These are phyloP conservation scores for Talaromyces verruculosus DNA, from an alignment of 2,329 filamentous ascomycete genomes.

Conservation along the genomic window DNA sequence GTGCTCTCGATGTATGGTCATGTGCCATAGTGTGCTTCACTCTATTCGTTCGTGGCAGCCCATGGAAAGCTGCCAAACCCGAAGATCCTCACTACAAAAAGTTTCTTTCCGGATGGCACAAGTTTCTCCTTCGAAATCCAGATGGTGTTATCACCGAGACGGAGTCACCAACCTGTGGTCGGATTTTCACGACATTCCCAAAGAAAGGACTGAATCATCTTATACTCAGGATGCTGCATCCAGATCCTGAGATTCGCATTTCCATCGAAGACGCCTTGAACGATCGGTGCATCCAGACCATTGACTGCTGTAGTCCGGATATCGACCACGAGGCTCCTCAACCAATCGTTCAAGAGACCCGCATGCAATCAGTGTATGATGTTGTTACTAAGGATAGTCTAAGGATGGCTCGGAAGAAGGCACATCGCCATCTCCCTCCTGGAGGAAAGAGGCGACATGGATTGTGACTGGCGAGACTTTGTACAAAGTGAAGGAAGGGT, in stretches of 20 bases:
- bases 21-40: constrained; percentile 80
- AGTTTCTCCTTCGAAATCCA: constrained; percentile 61
- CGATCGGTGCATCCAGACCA: constrained; percentile 69
- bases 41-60: constrained; percentile 68
- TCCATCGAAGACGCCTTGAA: constrained; percentile 67
- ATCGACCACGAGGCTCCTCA: constrained; percentile 31
- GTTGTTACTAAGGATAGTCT: constrained; percentile 29
- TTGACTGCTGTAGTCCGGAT: constrained; percentile 77
- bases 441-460: constrained; percentile 27
- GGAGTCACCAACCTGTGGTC: constrained; percentile 64
- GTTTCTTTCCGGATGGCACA: constrained; percentile 67
- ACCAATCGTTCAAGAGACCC: constrained; percentile 53
- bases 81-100: constrained; percentile 62
- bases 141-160: constrained; percentile 55
- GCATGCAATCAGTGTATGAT: constrained; percentile 31
- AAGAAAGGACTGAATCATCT: constrained; percentile 60
- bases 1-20: constrained; percentile 81
- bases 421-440: constrained; percentile 37
- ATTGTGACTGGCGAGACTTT: constrained; percentile 1
- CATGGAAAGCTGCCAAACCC: constrained; percentile 70
- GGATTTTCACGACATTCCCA: constrained; percentile 62
- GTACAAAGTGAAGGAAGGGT: neutral
- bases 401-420: constrained; percentile 28
- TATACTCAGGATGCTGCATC: constrained; percentile 79
- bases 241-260: constrained; percentile 69